These are phyloP conservation scores for Penicillium digitatum DNA, from an alignment of 2,329 filamentous ascomycete species.

Conservation along the genomic window DNA sequence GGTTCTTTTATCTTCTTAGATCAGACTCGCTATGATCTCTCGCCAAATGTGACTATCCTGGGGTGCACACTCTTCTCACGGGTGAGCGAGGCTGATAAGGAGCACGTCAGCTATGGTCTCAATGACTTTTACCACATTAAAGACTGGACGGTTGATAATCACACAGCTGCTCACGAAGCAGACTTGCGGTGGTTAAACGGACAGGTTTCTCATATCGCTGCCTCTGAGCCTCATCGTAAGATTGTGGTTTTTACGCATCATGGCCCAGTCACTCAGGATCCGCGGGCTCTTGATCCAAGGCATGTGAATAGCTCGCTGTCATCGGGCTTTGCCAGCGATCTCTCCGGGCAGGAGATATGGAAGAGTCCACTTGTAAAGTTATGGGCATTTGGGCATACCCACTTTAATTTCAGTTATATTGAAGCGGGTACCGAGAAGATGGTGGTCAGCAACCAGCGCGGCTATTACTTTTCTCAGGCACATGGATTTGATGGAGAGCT, in stretches of 20 bases:
- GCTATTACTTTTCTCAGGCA: constrained; percentile 18
- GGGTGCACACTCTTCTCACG: constrained; percentile 52
- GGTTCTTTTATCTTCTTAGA: constrained; percentile 44
- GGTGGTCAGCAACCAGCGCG: constrained; percentile 42
- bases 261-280: constrained; percentile 31
- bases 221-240: constrained; percentile 30
- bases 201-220: constrained; percentile 32
- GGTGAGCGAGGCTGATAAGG: constrained; percentile 38
- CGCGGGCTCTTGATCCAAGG: constrained; percentile 28
- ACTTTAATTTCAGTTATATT: constrained; percentile 44
- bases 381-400: constrained; percentile 51
- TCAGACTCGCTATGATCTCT: constrained; percentile 39
- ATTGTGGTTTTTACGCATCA: constrained; percentile 42
- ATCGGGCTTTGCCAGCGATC: constrained; percentile 44
- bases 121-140: constrained; percentile 53
- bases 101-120: constrained; percentile 43
- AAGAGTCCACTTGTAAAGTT: constrained; percentile 35
- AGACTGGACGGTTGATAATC: constrained; percentile 34
- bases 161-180: constrained; percentile 29
- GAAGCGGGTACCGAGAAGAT: constrained; percentile 31
- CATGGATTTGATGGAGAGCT: neutral
- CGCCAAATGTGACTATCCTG: constrained; percentile 38
- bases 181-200: constrained; percentile 41
- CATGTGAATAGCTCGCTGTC: constrained; percentile 33
- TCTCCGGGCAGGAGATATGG: constrained; percentile 41